phyloP scores from a whole-genome alignment of 1,284 basidiomycete genomes.

The Cutaneotrichosporon dermatis region DNA sequence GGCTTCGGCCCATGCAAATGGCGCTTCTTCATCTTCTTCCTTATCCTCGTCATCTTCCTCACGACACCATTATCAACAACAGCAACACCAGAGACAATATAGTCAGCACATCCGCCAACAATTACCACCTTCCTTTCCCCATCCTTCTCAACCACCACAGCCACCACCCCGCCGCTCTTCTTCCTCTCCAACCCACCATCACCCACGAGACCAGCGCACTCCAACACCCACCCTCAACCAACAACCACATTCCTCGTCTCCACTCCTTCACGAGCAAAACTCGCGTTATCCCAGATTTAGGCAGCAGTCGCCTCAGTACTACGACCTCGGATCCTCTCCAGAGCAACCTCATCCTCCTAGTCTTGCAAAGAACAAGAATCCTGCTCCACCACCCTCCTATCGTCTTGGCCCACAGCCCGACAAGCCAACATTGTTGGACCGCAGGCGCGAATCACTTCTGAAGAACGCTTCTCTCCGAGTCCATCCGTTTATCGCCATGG shows the following conservation, averaged over 20 bases:
- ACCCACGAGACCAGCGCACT: background rate
- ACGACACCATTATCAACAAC: background rate
- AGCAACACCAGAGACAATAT: background rate
- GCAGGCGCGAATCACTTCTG: conserved; percentile 3
- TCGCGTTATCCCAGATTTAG: background rate
- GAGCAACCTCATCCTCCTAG: background rate
- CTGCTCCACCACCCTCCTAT: background rate
- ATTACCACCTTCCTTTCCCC: background rate
- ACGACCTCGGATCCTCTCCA: background rate
- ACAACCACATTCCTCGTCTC: background rate
- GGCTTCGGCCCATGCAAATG: background rate
- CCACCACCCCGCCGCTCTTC: background rate
- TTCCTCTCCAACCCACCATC: background rate
- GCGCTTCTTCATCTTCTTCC: background rate
- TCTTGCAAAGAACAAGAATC: background rate
- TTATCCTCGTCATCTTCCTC: background rate
- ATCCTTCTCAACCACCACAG: background rate
- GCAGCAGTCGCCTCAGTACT: conserved; percentile 1
- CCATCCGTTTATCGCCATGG: conserved; percentile 15
- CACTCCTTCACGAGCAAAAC: background rate
- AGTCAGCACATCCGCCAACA: too few relatives aligned
- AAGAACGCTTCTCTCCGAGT: conserved; percentile 10
- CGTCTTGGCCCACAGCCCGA: too few relatives aligned
- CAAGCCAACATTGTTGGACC: background rate
- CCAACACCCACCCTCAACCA: background rate